These are phyloP conservation scores for Clonostachys rhizophaga DNA, from an alignment of 2,329 filamentous ascomycete species.

Conservation along the genomic window DNA sequence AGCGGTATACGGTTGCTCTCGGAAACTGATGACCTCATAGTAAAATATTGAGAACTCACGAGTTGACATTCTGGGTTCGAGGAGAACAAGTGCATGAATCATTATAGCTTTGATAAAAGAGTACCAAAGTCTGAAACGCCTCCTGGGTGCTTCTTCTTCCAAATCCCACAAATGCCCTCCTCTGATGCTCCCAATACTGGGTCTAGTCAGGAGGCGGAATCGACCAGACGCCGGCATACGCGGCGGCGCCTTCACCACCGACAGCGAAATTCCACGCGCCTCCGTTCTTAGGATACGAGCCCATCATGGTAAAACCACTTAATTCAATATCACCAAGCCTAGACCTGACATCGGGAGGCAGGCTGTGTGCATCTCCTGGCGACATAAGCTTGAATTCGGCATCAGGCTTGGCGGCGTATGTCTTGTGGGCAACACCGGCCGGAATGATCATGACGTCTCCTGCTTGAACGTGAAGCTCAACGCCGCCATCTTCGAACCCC, in stretches of 20 bases:
- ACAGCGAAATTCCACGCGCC: slow-evolving; percentile 3
- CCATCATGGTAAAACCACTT: slow-evolving; percentile 17
- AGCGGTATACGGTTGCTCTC: too few relatives aligned
- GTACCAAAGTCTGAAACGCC: too few relatives aligned
- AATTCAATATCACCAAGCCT: slow-evolving; percentile 24
- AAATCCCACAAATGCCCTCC: neutral
- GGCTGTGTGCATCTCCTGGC: slow-evolving; percentile 29
- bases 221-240: slow-evolving; percentile 1
- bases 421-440: slow-evolving; percentile 49
- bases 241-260: slow-evolving; percentile 1
- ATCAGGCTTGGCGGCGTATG: slow-evolving; percentile 28
- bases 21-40: too few relatives aligned
- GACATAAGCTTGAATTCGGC: slow-evolving; percentile 23
- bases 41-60: too few relatives aligned
- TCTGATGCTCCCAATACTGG: slow-evolving; percentile 1
- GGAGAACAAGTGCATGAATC: too few relatives aligned
- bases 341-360: slow-evolving; percentile 17
- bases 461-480: slow-evolving; percentile 35
- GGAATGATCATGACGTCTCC: slow-evolving; percentile 54
- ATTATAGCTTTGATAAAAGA: too few relatives aligned
- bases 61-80: too few relatives aligned
- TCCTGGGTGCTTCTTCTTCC: neutral
- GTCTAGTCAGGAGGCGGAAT: slow-evolving; percentile 1
- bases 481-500: slow-evolving; percentile 33
- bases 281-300: slow-evolving; percentile 33